A percentile compares a stretch with the other conserved stretches of the same genome.
These are phyloP conservation scores for Mortierella claussenii DNA, from an alignment of 192 early-diverging fungal genomes.

Conservation along the genomic window DNA sequence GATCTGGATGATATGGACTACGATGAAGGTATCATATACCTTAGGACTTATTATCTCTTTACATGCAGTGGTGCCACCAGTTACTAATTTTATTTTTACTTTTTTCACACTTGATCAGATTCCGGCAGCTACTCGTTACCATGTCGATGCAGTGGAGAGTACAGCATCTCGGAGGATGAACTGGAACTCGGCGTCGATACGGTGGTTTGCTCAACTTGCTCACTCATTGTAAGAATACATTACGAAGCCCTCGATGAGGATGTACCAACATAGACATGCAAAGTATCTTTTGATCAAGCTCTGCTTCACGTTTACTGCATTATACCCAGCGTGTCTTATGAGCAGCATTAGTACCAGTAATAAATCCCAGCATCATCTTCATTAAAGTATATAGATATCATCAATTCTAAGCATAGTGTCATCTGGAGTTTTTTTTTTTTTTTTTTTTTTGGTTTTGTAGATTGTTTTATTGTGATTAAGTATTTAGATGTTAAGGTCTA, in stretches of 20 bases:
- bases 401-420: no score
- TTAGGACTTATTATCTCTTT: conserved; percentile 4
- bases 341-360: no score
- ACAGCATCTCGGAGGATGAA: conserved; percentile 70
- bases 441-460: no score
- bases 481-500: no score
- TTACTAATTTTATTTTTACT: background rate
- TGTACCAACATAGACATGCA: no score
- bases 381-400: no score
- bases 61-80: background rate
- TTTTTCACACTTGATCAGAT: conserved; percentile 17
- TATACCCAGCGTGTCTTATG: no score
- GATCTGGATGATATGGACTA: conserved; percentile 88
- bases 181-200: conserved; percentile 71
- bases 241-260: conserved; percentile 67
- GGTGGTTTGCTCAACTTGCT: conserved; percentile 74
- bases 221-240: conserved; percentile 73
- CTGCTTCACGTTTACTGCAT: no score
- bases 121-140: conserved; percentile 55
- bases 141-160: conserved; percentile 76
- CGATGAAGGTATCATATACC: conserved; percentile 54
- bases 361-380: no score
- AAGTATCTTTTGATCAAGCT: no score
- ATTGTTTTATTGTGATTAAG: no score
- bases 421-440: no score